These are phyloP conservation scores for Phlebiopsis gigantea DNA, from an alignment of 768 basidiomycete species.

Conservation along the genomic window DNA sequence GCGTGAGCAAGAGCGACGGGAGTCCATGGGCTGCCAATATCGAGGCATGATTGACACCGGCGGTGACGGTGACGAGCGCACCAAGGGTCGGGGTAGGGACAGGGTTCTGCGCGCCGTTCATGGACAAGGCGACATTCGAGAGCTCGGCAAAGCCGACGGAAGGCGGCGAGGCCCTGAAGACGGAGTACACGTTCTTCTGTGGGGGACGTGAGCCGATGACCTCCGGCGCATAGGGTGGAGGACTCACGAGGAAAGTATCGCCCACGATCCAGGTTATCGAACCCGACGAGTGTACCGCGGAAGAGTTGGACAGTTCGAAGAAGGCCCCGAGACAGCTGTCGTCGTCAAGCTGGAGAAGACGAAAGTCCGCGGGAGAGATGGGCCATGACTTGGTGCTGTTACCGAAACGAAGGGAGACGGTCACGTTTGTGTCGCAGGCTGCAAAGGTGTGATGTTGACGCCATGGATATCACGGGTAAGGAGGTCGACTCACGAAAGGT, in stretches of 20 bases:
- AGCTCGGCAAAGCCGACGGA: conserved; percentile 83
- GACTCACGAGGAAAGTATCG: conserved; percentile 68
- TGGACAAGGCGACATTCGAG: conserved; percentile 42
- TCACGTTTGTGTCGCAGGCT: conserved; percentile 73
- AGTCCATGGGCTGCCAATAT: too few relatives aligned
- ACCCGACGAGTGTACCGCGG: conserved; percentile 31
- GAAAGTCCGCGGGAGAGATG: conserved; percentile 76
- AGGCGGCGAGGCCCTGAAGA: conserved; percentile 74
- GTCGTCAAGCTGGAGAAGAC: conserved; percentile 47
- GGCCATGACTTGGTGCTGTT: conserved; percentile 53
- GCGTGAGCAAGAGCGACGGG: too few relatives aligned
- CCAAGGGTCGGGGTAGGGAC: conserved; percentile 46
- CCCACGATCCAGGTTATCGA: conserved; percentile 83
- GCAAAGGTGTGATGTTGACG: conserved; percentile 3
- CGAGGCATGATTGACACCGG: too few relatives aligned
- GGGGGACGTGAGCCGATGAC: background rate
- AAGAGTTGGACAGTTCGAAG: conserved; percentile 49
- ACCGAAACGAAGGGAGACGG: conserved; percentile 69
- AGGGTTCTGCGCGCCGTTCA: conserved; percentile 37
- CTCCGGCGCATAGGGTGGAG: conserved; percentile 6
- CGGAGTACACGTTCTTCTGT: conserved; percentile 92
- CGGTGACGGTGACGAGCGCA: too few relatives aligned
- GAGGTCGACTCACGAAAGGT: conserved; percentile 54
- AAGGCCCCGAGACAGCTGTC: conserved; percentile 79
- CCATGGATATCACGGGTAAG: background rate